These are phyloP conservation scores for Ogataea angusta DNA, from an alignment of 805 yeast genomes.

Conservation along the genomic window DNA sequence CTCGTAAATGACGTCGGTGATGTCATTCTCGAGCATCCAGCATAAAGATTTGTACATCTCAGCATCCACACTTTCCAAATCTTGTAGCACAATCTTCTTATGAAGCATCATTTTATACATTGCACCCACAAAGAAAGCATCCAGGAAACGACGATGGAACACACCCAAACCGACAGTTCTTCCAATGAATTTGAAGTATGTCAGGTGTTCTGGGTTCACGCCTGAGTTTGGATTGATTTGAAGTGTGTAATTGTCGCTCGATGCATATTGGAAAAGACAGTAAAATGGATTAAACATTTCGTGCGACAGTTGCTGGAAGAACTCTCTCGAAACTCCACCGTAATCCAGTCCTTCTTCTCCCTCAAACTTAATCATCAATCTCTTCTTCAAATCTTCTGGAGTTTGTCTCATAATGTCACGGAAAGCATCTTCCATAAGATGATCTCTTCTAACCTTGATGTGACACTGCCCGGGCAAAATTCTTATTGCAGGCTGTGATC, in stretches of 20 bases:
- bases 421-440: conserved; percentile 94
- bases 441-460: conserved; percentile 94
- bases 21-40: conserved; percentile 95
- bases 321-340: conserved; percentile 99
- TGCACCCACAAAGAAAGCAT: conserved; percentile 98
- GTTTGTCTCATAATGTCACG: conserved; percentile 99
- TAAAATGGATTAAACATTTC: conserved; percentile 99
- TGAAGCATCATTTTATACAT: conserved; percentile 95
- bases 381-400: conserved; percentile 95
- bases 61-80: conserved; percentile 98
- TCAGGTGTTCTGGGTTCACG: conserved; percentile 95
- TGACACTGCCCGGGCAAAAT: conserved; percentile 98
- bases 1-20: conserved; percentile 79
- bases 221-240: conserved; percentile 98
- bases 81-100: conserved; percentile 91
- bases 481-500: conserved; percentile 97
- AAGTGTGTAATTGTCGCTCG: conserved; percentile 95
- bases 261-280: conserved; percentile 94
- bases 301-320: conserved; percentile 92
- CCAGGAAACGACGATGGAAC: conserved; percentile 96
- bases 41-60: conserved; percentile 92
- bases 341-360: conserved; percentile 99
- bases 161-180: conserved; percentile 98
- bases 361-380: conserved; percentile 96
- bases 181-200: conserved; percentile 96